phyloP scores from a whole-genome alignment of 225 moss, liverwort and hornwort species.

The Sphagnum tenellum region DNA sequence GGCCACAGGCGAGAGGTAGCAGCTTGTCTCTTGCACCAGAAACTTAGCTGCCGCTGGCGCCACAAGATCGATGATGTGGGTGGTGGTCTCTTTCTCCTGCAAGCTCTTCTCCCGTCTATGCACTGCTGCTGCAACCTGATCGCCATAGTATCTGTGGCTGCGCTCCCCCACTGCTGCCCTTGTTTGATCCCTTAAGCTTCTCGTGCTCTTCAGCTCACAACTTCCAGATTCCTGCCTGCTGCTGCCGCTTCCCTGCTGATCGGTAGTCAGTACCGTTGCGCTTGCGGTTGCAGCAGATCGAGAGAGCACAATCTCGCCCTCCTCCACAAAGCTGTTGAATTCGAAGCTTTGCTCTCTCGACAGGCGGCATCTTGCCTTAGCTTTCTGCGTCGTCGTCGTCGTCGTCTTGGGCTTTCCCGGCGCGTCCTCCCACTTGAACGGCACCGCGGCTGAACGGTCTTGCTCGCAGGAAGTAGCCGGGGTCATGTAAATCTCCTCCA shows the following conservation, averaged over 20 bases:
- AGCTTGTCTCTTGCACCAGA: constrained; percentile 26
- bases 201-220: neutral
- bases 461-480: too few species aligned
- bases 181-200: neutral
- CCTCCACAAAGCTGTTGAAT: constrained; percentile 6
- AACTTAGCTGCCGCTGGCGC: constrained; percentile 69
- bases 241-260: constrained; percentile 7
- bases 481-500: too few species aligned
- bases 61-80: constrained; percentile 46
- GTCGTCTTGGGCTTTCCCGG: constrained; percentile 60
- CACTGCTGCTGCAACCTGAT: neutral
- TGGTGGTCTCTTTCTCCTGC: constrained; percentile 17
- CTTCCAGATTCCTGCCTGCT: constrained; percentile 1
- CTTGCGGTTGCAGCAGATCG: too few species aligned
- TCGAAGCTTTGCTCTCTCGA: constrained; percentile 25
- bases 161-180: constrained; percentile 10
- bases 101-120: constrained; percentile 17
- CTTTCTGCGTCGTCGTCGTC: constrained; percentile 32
- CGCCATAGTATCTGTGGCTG: constrained; percentile 40
- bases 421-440: constrained; percentile 72
- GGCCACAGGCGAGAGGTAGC: constrained; percentile 36
- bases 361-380: constrained; percentile 25
- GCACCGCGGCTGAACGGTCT: constrained; percentile 19
- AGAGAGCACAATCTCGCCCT: neutral
- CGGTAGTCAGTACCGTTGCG: neutral